Percentiles rank a stretch among this genome's conserved stretches.
Evolutionary conservation across 805 yeast species (phyloP).

Genomic region (Wickerhamomyces pijperi): DNA sequence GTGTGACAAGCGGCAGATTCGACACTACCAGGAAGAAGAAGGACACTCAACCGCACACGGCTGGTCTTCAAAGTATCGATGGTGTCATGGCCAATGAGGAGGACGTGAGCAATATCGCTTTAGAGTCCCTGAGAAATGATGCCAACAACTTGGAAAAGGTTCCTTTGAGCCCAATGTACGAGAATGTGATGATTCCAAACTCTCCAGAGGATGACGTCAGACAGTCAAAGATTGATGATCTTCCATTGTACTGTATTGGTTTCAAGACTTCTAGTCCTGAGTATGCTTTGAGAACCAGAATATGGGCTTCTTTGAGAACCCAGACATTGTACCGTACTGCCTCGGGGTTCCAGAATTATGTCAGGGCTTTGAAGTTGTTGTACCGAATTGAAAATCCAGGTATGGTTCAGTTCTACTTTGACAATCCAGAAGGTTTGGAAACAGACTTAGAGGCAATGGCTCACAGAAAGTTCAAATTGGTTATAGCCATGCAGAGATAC

Average conservation of each 20-base stretch:
- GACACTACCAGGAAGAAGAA: conserved; percentile 11
- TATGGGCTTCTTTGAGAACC: conserved; percentile 79
- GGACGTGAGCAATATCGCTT: not conserved
- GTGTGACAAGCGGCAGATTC: conserved; percentile 9
- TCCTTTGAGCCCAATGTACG: conserved; percentile 5
- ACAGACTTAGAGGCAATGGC: conserved; percentile 63
- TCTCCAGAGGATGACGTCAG: conserved; percentile 22
- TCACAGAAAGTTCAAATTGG: conserved; percentile 63
- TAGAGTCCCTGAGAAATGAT: not conserved
- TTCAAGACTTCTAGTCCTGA: conserved; percentile 57
- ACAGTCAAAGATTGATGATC: conserved; percentile 39
- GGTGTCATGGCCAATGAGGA: conserved; percentile 22
- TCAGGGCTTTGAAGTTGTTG: conserved; percentile 58
- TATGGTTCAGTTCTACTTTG: conserved; percentile 30
- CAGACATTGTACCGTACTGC: conserved; percentile 80
- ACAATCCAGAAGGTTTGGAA: conserved; percentile 46
- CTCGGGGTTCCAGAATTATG: conserved; percentile 75
- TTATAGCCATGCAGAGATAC: conserved; percentile 83
- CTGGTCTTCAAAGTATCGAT: conserved; percentile 23
- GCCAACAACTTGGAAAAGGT: conserved; percentile 7
- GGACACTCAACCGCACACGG: not conserved
- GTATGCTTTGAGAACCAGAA: conserved; percentile 57
- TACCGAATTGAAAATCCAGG: conserved; percentile 57
- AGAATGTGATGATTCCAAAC: conserved; percentile 24
- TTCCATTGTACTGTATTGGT: conserved; percentile 66